phyloP scores from a whole-genome alignment of 2,329 filamentous ascomycete species.

The Cordyceps tenuipes region DNA sequence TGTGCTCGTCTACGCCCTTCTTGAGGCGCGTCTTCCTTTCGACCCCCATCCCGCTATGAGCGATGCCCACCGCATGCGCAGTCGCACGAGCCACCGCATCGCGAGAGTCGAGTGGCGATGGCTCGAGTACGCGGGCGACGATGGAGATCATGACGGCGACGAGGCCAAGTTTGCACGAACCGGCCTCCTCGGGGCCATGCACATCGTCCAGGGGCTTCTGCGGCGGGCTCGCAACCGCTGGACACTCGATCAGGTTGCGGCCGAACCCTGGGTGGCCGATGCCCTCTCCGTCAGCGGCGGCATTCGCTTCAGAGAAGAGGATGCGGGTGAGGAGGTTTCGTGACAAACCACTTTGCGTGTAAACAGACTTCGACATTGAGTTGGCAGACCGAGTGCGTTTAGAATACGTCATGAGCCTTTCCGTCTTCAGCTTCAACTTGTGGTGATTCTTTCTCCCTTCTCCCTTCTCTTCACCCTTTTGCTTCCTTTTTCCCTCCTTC shows the following conservation, averaged over 20 bases:
- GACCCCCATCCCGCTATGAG: slow-evolving; percentile 78
- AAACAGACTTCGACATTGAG: background rate
- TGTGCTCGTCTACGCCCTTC: slow-evolving; percentile 83
- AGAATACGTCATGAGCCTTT: background rate
- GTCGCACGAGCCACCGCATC: slow-evolving; percentile 85
- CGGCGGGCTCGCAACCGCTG: slow-evolving; percentile 75
- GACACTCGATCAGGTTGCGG: slow-evolving; percentile 63
- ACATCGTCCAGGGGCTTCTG: slow-evolving; percentile 74
- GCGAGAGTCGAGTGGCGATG: slow-evolving; percentile 93
- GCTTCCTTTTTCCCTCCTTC: too few species aligned
- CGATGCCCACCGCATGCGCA: slow-evolving; percentile 67
- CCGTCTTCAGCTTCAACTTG: too few species aligned
- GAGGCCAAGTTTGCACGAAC: slow-evolving; percentile 51
- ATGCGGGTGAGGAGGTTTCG: slow-evolving; percentile 45
- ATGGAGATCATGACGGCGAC: slow-evolving; percentile 75
- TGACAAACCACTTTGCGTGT: slow-evolving; percentile 5
- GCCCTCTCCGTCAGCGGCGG: slow-evolving; percentile 63
- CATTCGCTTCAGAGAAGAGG: slow-evolving; percentile 50
- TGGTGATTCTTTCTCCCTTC: too few species aligned
- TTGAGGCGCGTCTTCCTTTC: slow-evolving; percentile 89
- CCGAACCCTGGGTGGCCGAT: slow-evolving; percentile 65
- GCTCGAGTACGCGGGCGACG: slow-evolving; percentile 74
- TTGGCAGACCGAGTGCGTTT: background rate
- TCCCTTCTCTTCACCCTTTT: too few species aligned
- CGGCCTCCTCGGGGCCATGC: slow-evolving; percentile 65